Evolutionary conservation across 345 rosid species (phyloP), one percentile per base, ranked within the genome.

Genomic region (Trapa bicornis): DNA sequence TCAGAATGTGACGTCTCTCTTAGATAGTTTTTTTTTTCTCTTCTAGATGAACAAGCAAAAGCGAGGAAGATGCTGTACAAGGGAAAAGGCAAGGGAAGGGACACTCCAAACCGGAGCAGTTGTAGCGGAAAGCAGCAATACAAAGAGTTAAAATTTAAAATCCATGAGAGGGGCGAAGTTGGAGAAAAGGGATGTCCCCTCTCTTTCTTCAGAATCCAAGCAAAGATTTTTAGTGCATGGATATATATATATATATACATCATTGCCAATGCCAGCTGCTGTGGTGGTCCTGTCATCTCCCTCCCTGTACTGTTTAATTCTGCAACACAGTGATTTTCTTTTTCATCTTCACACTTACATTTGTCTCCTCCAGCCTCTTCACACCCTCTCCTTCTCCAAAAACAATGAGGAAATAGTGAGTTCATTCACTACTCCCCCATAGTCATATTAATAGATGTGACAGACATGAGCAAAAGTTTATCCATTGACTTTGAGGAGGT

Each of bases 131-230:
- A 66, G 61, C 16, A 6, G 64, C 58, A 71, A 47, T 66, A 71
- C 56, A 64, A 48, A 7, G 70, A 38, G 14, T 50, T 0, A 16
- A 61, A 32, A 17, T 39, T 50, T 41, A 56, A 45, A 45, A 3
- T 4, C 48, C 11, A 64, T 1, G 48, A 11, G 1, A 7, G 45
- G 36, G 42, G 65, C 37, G 71, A 65, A 67, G 37, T 22, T 47
- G 64, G 52, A 33, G 37, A 58, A 71, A 80, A 82, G 77, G 79
- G 80, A 74, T 80, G 74, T 75, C 75, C 73, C 79, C 65, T 70
- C 53, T 73, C 71, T 79, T 74, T 78, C 64, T 66, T 37, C 63
- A 45, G 11, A 45, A 45, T 45, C 43, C 43, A 41, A 3, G 43
- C 4, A 41, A 41, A 8, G 6, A 3, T 41, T 41, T 4, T 1